Evolutionary conservation across 176 grass and related monocot species (phyloP), one percentile per base, ranked within the genome.

Genomic region (Calamus simplicifolius): DNA sequence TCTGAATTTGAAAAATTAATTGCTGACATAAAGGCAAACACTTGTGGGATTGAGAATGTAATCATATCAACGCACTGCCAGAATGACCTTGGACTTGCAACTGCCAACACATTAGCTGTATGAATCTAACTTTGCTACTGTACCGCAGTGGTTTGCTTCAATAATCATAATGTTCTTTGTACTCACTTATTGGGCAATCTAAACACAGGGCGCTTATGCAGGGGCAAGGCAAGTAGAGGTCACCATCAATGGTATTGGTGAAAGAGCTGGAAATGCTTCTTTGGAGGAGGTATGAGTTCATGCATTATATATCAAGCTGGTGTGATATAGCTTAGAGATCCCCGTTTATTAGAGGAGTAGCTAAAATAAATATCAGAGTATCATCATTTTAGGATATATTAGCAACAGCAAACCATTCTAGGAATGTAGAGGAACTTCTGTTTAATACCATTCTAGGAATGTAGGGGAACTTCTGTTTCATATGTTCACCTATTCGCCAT

Each of bases 261-360:
- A 98, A 71, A 98, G 93, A 78, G 93, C 93, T 15, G 87, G 93
- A 64, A 98, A 98, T 83, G 93, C 93, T 81, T 92, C 93, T 60
- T 80, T 98, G 54, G 93, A 98, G 65, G 93, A 98, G 87, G 93
- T 91, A 57, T 49, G 25, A 62, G 31, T 66, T 70, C 29, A 48
- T 26, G 10, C 7, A 5, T 57, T 14, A 14, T 75, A n/a, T 53
- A 17, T 13, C 35, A 43, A 43, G 35, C 35, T 43, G 1, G 35
- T 43, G 8, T 43, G 35, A 43, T 43, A 43, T 12, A 43, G 8
- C 10, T 43, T 43, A 43, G 35, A 43, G 7, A 43, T 43, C 2
- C 35, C 6, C 12, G 35, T 2, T 43, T 43, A 12, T 43, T 13
- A 43, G 35, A 12, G 6, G 35, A 43, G 35, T 43, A 13, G 3